A percentile compares a stretch with the other conserved stretches of the same genome.
Evolutionary conservation across 2,329 filamentous ascomycete genomes (phyloP).

Genomic region (Zymoseptoria pseudotritici): DNA sequence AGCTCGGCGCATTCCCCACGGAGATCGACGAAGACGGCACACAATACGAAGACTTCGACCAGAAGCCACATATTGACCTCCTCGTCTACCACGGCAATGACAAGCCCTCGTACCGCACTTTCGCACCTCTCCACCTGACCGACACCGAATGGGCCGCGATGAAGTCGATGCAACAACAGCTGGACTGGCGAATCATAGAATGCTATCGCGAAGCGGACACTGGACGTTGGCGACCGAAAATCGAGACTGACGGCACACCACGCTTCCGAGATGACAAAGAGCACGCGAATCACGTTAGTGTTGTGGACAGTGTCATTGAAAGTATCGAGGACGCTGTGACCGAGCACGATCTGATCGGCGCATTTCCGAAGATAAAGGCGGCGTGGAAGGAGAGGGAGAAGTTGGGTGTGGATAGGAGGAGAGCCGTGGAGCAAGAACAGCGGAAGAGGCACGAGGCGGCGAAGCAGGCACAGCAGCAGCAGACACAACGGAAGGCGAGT

Average conservation of each 20-base stretch:
- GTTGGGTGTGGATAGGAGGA: constrained; percentile 11
- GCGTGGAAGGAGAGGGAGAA: constrained; percentile 64
- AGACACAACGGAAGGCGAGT: background rate
- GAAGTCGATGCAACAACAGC: constrained; percentile 63
- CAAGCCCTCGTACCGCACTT: constrained; percentile 53
- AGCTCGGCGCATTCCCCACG: constrained; percentile 62
- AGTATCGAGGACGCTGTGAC: constrained; percentile 83
- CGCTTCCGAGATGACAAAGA: constrained; percentile 88
- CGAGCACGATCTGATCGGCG: constrained; percentile 67
- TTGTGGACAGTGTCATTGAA: constrained; percentile 77
- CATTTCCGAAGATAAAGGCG: constrained; percentile 64
- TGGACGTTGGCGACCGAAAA: constrained; percentile 68
- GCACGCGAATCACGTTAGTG: constrained; percentile 81
- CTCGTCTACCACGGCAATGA: constrained; percentile 60
- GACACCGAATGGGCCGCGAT: constrained; percentile 75
- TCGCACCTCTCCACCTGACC: constrained; percentile 58
- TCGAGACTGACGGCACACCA: constrained; percentile 46
- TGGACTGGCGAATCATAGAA: constrained; percentile 86
- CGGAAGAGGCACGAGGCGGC: constrained; percentile 12
- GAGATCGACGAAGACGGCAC: constrained; percentile 66
- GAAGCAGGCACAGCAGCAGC: constrained; percentile 9
- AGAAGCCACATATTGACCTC: constrained; percentile 65
- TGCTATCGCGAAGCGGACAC: constrained; percentile 67
- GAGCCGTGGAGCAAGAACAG: constrained; percentile 11
- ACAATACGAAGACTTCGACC: constrained; percentile 66